Evolutionary conservation across 2,329 filamentous ascomycete species (phyloP), one percentile per base, ranked within the genome.

Genomic region (Fusarium begoniae): DNA sequence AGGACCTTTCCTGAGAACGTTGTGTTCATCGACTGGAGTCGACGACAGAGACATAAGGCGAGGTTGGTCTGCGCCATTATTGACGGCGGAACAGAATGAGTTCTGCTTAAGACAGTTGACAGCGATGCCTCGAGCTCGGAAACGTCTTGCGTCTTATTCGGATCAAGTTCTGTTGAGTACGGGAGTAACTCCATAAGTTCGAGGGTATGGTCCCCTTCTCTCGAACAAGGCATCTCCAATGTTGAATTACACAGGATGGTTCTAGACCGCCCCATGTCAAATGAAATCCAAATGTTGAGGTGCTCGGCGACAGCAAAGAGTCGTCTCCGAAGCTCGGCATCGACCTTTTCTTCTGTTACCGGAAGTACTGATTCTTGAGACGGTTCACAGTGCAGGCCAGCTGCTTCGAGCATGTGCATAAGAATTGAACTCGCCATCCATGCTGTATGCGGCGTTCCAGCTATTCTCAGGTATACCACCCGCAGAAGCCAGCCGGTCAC

Each of bases 231-330:
- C 14, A 85, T 80, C 17, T 84, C 77, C 4, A 83, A 82, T 1
- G 84, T 84, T 15, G 85, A 84, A 24, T 85, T 85, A 40, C 85
- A 84, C 0, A 89, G 81, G 2, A 69, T 83, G 67, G 90, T 86
- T 15, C 87, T 83, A 0, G 87, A 88, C 1, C 87, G 84, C 3
- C 88, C 88, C 60, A 90, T 85, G 62, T 90, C 89, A 70, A 89
- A 90, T 2, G 87, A 90, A 32, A 87, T 86, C 88, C 88, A 90
- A 18, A 86, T 87, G 72, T 90, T 90, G 13, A 90, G 83, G 71
- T 90, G 88, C 15, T 88, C 86, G 0, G 88, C 85, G 45, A 90
- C 84, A 59, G 86, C 84, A 75, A 88, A 80, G 8, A 88, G 77
- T 4, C 86, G 79, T 18, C 83, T 81, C 17, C 83, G 81, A 14